These are phyloP conservation scores for Cordyceps cicadae DNA, from an alignment of 2,329 filamentous ascomycete species.

Conservation along the genomic window DNA sequence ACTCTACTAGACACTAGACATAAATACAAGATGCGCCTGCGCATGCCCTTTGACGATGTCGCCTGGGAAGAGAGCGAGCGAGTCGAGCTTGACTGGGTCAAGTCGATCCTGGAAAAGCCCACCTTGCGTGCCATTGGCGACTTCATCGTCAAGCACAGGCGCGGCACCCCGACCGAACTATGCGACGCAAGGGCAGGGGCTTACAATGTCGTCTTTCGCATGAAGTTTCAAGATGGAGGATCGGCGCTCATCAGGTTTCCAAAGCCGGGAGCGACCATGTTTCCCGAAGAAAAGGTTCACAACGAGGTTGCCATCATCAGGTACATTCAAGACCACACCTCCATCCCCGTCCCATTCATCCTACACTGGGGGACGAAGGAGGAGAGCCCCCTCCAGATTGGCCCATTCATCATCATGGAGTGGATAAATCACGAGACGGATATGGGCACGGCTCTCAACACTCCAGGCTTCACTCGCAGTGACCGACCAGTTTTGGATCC, in stretches of 20 bases:
- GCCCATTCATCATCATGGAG: slow-evolving; percentile 15
- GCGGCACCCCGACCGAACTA: not conserved
- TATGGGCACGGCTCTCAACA: slow-evolving; percentile 11
- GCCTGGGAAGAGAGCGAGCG: slow-evolving; percentile 7
- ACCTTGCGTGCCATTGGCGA: not conserved
- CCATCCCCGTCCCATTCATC: slow-evolving; percentile 12
- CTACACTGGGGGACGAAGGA: slow-evolving; percentile 13
- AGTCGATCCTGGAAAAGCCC: not conserved
- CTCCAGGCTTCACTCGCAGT: not conserved
- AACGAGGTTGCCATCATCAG: slow-evolving; percentile 13
- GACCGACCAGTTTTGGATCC: not conserved
- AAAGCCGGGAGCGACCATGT: slow-evolving; percentile 10
- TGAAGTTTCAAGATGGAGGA: slow-evolving; percentile 1
- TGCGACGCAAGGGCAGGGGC: not conserved
- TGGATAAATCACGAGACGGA: slow-evolving; percentile 6
- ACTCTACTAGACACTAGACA: too few species aligned
- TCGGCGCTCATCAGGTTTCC: slow-evolving; percentile 7
- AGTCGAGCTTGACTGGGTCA: not conserved
- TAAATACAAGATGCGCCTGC: not conserved
- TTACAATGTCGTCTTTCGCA: not conserved
- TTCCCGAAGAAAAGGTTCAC: slow-evolving; percentile 13
- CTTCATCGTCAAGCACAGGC: slow-evolving; percentile 7
- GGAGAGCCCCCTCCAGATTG: slow-evolving; percentile 11
- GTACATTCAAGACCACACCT: slow-evolving; percentile 12
- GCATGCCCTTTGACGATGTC: not conserved